phyloP scores from a whole-genome alignment of 139 green algal genomes.

The Astrephomene gubernaculifera region DNA sequence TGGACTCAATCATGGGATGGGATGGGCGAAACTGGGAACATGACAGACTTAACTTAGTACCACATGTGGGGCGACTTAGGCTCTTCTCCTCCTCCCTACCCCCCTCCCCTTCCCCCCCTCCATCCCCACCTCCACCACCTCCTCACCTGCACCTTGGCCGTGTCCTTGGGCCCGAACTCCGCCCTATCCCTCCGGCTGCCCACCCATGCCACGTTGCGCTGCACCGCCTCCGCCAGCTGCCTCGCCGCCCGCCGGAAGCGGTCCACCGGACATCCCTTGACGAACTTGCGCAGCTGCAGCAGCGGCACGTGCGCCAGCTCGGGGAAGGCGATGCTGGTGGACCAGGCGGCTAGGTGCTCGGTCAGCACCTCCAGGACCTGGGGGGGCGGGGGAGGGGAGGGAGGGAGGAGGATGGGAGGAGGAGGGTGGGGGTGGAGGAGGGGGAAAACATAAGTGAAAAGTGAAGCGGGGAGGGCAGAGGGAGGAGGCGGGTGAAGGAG shows the following conservation, averaged over 20 bases:
- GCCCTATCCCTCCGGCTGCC: constrained; percentile 69
- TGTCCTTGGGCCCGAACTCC: constrained; percentile 85
- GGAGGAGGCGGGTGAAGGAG: no score
- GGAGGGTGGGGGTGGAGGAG: neutral
- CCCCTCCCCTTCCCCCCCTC: neutral
- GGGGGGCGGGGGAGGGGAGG: neutral
- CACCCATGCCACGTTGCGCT: constrained; percentile 76
- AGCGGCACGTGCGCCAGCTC: constrained; percentile 86
- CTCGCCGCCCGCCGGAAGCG: constrained; percentile 72
- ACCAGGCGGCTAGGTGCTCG: constrained; percentile 86
- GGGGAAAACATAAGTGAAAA: neutral
- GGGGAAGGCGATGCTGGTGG: constrained; percentile 85
- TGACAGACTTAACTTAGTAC: no score
- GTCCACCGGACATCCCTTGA: constrained; percentile 83
- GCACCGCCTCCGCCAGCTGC: constrained; percentile 69
- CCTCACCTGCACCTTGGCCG: constrained; percentile 49
- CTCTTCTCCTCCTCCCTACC: neutral
- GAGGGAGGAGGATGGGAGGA: neutral
- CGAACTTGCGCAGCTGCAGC: constrained; percentile 82
- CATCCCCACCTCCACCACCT: neutral
- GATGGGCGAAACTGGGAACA: no score
- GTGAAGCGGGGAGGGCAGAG: no score
- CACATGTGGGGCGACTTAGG: no score
- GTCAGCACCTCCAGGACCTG: constrained; percentile 85
- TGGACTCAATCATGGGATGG: no score